Evolutionary conservation across 345 rosid species (phyloP).

Genomic region (Zanthoxylum bungeanum): DNA sequence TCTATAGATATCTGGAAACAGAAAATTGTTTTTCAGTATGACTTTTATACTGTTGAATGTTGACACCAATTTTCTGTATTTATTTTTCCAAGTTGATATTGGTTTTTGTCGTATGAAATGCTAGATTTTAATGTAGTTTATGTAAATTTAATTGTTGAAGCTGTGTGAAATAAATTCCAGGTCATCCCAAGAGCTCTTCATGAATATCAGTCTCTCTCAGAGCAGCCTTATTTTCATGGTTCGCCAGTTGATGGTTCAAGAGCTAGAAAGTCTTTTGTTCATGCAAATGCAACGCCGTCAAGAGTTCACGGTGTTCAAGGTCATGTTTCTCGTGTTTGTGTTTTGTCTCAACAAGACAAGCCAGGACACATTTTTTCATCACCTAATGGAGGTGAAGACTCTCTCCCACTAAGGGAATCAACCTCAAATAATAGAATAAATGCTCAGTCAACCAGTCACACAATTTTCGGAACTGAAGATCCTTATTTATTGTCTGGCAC

Average conservation of each 20-base stretch:
- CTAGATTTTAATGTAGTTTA: background rate
- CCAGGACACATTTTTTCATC: slow-evolving; percentile 47
- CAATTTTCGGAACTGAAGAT: slow-evolving; percentile 39
- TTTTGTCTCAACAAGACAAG: slow-evolving; percentile 61
- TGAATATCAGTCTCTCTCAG: slow-evolving; percentile 66
- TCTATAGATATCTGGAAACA: background rate
- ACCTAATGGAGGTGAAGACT: slow-evolving; percentile 52
- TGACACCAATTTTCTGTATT: background rate
- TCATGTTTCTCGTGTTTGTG: slow-evolving; percentile 50
- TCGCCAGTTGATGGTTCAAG: slow-evolving; percentile 46
- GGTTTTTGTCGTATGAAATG: background rate
- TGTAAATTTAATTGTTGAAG: background rate
- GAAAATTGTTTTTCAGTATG: background rate
- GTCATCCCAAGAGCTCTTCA: slow-evolving; percentile 51
- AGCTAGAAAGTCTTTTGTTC: slow-evolving; percentile 49
- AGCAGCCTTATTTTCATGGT: slow-evolving; percentile 60
- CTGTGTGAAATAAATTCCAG: slow-evolving; percentile 26
- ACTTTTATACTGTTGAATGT: background rate
- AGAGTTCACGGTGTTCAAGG: slow-evolving; percentile 52
- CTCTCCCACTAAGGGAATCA: slow-evolving; percentile 44
- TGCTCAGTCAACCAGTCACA: slow-evolving; percentile 31
- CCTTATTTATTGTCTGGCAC: slow-evolving; percentile 36
- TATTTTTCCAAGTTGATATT: slow-evolving; percentile 1
- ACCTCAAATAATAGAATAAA: slow-evolving; percentile 37
- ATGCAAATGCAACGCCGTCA: slow-evolving; percentile 56